A percentile compares a stretch with the other conserved stretches of the same genome.
Conservation (phyloP, 805 yeast species). For the Isabelozyma pseudorhagii region DNA sequence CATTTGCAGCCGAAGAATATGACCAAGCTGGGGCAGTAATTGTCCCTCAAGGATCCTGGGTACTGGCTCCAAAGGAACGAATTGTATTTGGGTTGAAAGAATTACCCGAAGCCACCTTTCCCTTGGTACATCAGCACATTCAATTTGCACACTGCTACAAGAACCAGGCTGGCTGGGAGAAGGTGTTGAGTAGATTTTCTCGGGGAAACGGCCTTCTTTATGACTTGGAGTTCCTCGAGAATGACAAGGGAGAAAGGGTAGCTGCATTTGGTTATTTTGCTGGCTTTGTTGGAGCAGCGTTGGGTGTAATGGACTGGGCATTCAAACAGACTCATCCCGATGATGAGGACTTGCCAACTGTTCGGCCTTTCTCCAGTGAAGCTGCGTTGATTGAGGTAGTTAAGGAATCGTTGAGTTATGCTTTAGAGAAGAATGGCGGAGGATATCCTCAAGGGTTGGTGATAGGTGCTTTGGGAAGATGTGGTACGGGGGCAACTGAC, state of each 20-base stretch:
- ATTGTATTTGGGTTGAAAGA: slow-evolving; percentile 93
- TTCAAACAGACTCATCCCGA: slow-evolving; percentile 76
- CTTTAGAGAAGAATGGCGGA: slow-evolving; percentile 56
- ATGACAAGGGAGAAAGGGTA: slow-evolving; percentile 94
- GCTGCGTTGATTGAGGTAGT: slow-evolving; percentile 69
- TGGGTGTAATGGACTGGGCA: slow-evolving; percentile 93
- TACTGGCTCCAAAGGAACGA: slow-evolving; percentile 83
- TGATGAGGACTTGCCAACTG: slow-evolving; percentile 69
- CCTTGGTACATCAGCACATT: slow-evolving; percentile 91
- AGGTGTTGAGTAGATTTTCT: slow-evolving; percentile 84
- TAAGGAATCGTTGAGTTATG: slow-evolving; percentile 52
- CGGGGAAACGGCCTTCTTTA: slow-evolving; percentile 87
- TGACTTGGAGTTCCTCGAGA: slow-evolving; percentile 91
- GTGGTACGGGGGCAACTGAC: slow-evolving; percentile 96
- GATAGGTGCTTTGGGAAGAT: slow-evolving; percentile 97
- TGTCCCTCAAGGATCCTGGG: slow-evolving; percentile 95
- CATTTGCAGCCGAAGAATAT: slow-evolving; percentile 75
- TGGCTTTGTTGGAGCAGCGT: slow-evolving; percentile 99
- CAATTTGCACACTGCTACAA: slow-evolving; percentile 99
- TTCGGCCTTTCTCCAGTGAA: slow-evolving; percentile 82
- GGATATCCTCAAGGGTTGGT: slow-evolving; percentile 76
- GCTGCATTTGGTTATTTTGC: slow-evolving; percentile 99
- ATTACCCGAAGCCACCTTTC: slow-evolving; percentile 88
- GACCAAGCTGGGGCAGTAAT: slow-evolving; percentile 76
- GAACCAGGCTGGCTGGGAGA: slow-evolving; percentile 96